These are phyloP conservation scores for Cardamine chenopodiifolia DNA, from an alignment of 345 rosid species.

Conservation along the genomic window DNA sequence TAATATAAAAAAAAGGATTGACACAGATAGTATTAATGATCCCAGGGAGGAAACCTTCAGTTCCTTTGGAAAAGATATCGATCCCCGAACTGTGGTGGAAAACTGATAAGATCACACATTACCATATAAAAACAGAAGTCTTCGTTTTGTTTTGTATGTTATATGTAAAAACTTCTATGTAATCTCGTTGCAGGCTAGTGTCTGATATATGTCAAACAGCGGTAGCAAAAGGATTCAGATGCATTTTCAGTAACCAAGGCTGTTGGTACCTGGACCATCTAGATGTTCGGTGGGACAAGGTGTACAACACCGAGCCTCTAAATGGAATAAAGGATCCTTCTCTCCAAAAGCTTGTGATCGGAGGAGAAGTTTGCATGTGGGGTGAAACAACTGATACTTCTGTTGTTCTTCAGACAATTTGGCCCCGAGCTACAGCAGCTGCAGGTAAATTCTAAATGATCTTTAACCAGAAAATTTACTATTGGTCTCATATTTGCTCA, in stretches of 20 bases:
- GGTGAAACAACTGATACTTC: constrained; percentile 85
- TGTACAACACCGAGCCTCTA: constrained; percentile 77
- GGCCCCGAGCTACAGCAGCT: constrained; percentile 96
- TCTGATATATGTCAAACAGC: constrained; percentile 82
- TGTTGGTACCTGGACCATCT: constrained; percentile 93
- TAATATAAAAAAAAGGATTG: too few species aligned
- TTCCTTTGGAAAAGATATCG: constrained; percentile 61
- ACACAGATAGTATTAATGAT: constrained; percentile 19
- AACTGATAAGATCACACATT: constrained; percentile 63
- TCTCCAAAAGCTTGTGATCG: constrained; percentile 71
- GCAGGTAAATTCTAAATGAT: constrained; percentile 56
- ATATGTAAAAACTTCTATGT: not conserved
- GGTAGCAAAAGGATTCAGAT: constrained; percentile 83
- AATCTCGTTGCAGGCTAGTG: constrained; percentile 62
- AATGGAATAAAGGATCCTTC: constrained; percentile 66
- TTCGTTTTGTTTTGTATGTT: not conserved
- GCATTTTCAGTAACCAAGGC: constrained; percentile 88
- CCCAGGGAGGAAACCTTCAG: constrained; percentile 90
- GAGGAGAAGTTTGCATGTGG: constrained; percentile 99
- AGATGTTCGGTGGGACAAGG: constrained; percentile 77
- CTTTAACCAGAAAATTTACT: not conserved
- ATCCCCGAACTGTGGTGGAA: constrained; percentile 82
- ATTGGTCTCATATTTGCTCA: not conserved
- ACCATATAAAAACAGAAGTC: not conserved
- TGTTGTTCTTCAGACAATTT: constrained; percentile 78